A percentile compares a stretch with the other conserved stretches of the same genome.
Evolutionary conservation across 1,284 basidiomycete species (phyloP).

Genomic region (Cronartium quercuum): DNA sequence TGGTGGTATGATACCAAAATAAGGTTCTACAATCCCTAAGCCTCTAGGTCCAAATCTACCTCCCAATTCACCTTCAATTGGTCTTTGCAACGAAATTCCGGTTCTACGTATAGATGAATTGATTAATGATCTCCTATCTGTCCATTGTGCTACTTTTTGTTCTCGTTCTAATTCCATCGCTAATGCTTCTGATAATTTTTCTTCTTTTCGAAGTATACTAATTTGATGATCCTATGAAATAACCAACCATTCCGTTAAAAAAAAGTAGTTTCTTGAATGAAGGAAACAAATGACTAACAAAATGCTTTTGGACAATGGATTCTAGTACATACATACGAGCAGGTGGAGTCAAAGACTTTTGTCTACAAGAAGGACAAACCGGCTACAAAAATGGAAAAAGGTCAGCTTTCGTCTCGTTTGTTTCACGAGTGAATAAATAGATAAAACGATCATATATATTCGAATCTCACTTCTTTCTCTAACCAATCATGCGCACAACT

Average conservation of each 20-base stretch:
- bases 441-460: background rate
- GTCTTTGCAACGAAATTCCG: too few species aligned
- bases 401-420: background rate
- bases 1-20: too few species aligned
- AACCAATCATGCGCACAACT: conserved; percentile 11
- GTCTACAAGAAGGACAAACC: background rate
- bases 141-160: background rate
- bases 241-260: background rate
- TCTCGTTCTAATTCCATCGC: background rate
- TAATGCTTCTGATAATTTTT: background rate
- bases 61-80: too few species aligned
- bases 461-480: background rate
- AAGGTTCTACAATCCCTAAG: too few species aligned
- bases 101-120: background rate
- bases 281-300: background rate
- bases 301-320: background rate
- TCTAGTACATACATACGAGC: background rate
- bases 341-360: background rate
- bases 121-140: background rate
- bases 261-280: background rate
- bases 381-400: background rate
- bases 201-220: background rate
- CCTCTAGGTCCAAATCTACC: too few species aligned
- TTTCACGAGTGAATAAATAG: background rate
- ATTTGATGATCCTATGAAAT: background rate